Evolutionary conservation across 2,329 filamentous ascomycete species (phyloP).

Genomic region (Neonectria hederae): DNA sequence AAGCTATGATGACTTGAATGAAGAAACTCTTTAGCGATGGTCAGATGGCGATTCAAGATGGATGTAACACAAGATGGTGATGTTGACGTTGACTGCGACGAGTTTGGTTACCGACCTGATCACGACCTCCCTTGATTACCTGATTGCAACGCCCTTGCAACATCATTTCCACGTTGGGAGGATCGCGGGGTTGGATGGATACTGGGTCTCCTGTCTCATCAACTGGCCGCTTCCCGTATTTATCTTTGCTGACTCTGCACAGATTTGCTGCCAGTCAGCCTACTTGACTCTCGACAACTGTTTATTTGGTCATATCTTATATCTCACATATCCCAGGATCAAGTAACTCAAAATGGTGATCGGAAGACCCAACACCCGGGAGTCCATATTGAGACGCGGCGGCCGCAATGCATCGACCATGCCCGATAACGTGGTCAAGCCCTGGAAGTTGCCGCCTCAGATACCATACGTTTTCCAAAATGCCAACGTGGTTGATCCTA

Average conservation of each 20-base stretch:
- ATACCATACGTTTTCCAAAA: conserved; percentile 51
- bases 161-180: neutral
- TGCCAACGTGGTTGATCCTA: conserved; percentile 55
- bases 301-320: neutral
- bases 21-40: neutral
- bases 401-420: neutral
- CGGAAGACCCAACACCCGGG: neutral
- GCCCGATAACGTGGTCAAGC: conserved; percentile 43
- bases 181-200: neutral
- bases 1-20: conserved; percentile 12
- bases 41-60: neutral
- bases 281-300: neutral
- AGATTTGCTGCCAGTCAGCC: neutral
- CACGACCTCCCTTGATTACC: conserved; percentile 13
- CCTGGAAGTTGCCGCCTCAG: conserved; percentile 48
- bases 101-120: conserved; percentile 23
- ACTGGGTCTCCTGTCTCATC: neutral
- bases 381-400: neutral
- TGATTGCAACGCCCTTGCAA: neutral
- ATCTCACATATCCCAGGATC: neutral
- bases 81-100: conserved; percentile 40
- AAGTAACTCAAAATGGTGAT: neutral
- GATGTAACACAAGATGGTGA: neutral
- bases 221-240: neutral
- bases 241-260: neutral